phyloP scores from a whole-genome alignment of 306 rosid genomes.

The Dryas drummondii region DNA sequence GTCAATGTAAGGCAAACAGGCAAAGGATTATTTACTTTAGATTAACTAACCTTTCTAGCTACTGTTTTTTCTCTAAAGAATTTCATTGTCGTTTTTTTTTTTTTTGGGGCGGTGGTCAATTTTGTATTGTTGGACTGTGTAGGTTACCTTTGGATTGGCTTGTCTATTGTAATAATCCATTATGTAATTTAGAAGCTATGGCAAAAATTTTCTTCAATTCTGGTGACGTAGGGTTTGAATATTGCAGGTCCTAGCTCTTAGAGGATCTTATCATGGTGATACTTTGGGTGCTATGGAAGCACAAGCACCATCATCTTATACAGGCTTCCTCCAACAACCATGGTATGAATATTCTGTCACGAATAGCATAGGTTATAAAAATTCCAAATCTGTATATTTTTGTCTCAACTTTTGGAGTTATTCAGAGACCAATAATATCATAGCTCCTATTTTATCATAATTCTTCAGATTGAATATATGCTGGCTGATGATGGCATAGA shows the following conservation, averaged over 20 bases:
- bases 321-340: slow-evolving; percentile 97
- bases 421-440: neutral
- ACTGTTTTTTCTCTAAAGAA: neutral
- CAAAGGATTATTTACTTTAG: neutral
- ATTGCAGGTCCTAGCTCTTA: slow-evolving; percentile 85
- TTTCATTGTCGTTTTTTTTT: too few relatives aligned
- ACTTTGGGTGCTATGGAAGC: slow-evolving; percentile 99
- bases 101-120: neutral
- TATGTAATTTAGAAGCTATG: neutral
- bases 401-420: slow-evolving; percentile 17
- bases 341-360: slow-evolving; percentile 48
- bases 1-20: neutral
- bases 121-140: neutral
- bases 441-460: neutral
- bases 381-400: neutral
- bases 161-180: neutral
- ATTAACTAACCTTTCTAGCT: neutral
- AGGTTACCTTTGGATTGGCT: neutral
- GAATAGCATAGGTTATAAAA: neutral
- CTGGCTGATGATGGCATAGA: neutral
- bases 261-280: slow-evolving; percentile 93
- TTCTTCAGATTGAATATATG: neutral
- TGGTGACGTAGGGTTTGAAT: slow-evolving; percentile 26
- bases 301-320: slow-evolving; percentile 92
- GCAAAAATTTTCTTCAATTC: neutral